Conservation (phyloP, 2,329 filamentous ascomycete genomes). For the Geosmithia morbida region DNA sequence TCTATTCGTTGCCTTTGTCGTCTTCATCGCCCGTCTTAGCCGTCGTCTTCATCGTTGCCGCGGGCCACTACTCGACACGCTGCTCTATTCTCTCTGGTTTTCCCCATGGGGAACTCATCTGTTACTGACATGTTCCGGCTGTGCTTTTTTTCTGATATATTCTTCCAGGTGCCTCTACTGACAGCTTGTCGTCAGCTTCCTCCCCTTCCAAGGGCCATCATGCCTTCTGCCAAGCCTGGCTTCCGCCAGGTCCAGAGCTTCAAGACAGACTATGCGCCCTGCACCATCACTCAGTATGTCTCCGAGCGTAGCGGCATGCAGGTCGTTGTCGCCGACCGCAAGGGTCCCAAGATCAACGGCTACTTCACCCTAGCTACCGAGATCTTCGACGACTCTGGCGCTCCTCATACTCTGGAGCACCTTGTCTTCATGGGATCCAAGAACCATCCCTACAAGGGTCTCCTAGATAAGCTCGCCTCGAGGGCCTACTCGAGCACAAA, state of each 20-base stretch:
- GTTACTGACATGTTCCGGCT: no score
- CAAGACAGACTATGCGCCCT: conserved; percentile 78
- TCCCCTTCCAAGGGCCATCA: conserved; percentile 13
- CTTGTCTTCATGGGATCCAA: conserved; percentile 83
- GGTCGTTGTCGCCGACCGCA: conserved; percentile 78
- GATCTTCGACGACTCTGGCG: conserved; percentile 92
- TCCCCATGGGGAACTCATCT: no score
- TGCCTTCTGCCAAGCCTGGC: conserved; percentile 41
- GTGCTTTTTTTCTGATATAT: no score
- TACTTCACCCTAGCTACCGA: conserved; percentile 95
- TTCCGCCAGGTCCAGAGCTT: conserved; percentile 83
- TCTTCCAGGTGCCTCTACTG: background rate
- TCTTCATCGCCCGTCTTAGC: no score
- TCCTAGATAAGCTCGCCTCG: conserved; percentile 86
- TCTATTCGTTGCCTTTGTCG: no score
- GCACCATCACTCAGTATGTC: conserved; percentile 86
- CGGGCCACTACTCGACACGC: no score
- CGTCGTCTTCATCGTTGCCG: no score
- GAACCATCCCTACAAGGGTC: conserved; percentile 86
- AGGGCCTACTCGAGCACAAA: conserved; percentile 90
- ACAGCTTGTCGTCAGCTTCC: background rate
- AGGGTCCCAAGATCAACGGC: conserved; percentile 88
- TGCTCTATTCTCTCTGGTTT: no score
- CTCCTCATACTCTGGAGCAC: conserved; percentile 77
- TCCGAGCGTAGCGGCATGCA: conserved; percentile 91